These are phyloP conservation scores for Stellera chamaejasme DNA, from an alignment of 345 rosid species.

Conservation along the genomic window DNA sequence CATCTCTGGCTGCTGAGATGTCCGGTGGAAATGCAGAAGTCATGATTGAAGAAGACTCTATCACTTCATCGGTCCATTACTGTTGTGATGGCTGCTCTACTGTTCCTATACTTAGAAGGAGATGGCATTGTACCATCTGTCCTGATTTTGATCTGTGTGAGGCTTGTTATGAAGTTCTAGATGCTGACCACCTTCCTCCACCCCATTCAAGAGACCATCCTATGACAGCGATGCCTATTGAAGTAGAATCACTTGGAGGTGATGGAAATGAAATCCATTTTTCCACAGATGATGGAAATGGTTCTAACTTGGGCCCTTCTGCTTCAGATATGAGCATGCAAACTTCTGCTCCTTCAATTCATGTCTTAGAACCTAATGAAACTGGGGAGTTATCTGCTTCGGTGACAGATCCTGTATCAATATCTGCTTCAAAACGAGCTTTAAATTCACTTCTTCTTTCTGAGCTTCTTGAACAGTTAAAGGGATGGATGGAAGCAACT, in stretches of 20 bases:
- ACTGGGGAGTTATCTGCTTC: conserved; percentile 77
- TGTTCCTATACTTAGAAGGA: conserved; percentile 85
- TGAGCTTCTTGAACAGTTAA: conserved; percentile 83
- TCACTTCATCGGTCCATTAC: conserved; percentile 92
- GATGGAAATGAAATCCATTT: conserved; percentile 77
- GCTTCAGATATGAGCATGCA: conserved; percentile 35
- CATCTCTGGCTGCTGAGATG: conserved; percentile 48
- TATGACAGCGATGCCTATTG: conserved; percentile 94
- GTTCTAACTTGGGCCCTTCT: conserved; percentile 43
- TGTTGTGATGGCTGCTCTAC: conserved; percentile 99
- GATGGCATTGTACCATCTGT: conserved; percentile 99
- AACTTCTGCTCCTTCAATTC: conserved; percentile 85
- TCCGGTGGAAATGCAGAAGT: conserved; percentile 62
- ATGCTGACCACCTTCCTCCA: conserved; percentile 74
- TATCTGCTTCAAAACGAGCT: conserved; percentile 91
- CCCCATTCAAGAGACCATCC: conserved; percentile 96
- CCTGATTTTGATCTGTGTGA: conserved; percentile 98
- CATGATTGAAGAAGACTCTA: conserved; percentile 94
- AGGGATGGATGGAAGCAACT: conserved; percentile 90
- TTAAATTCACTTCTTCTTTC: conserved; percentile 89
- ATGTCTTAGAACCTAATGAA: conserved; percentile 79
- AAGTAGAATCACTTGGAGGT: conserved; percentile 80
- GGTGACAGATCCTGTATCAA: conserved; percentile 63
- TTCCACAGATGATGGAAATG: conserved; percentile 61
- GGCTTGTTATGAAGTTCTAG: conserved; percentile 85